Base-by-base conservation (phyloP, 805 yeast species). In the Metschnikowia picachoensis region DNA sequence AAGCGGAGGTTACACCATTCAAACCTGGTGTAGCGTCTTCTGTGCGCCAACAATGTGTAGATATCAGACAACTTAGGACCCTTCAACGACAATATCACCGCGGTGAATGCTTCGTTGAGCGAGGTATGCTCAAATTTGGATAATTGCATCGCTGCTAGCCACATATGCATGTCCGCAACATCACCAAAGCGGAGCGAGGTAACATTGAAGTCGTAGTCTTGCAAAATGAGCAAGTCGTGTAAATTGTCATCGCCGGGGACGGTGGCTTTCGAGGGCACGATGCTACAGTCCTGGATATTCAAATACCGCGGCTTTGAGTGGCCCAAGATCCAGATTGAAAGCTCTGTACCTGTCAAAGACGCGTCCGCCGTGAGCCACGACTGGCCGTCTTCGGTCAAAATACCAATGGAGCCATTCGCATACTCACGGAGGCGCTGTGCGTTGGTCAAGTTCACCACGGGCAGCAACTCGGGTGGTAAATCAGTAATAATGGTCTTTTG, bases 401-500 rank as follows among this genome's bases (percentile, higher is more conserved):
- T 66, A 64, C 56, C 59, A 72, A 76, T 57, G 3, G 65, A 65
- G 16, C 87, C 85, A 43, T 73, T 78, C 37, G 69, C 72, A 61
- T 88, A 87, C 8, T 78, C 71, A 39, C 95, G 73, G 20, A 80
- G 73, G 50, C 80, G 79, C 59, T 88, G 95, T 15, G 90, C 82
- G 38, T 78, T 77, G 45, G 86, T 70, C 52, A 88, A 71, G 16
- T 87, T 82, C 33, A 87, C 77, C 10, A 86, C 75, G 0, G 96
- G 95, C 13, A 80, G 65, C 59, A 88, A 70, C 59, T 87, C 92
- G 13, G 79, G 78, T 0, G 90, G 86, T 31, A 70, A 57, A 29
- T 55, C 57, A 27, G 62, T 63, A 42, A 56, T 56, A 40, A 62
- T 53, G 29, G 43, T 27, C 13, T 45, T 49, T 39, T 43, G 55